phyloP scores from a whole-genome alignment of 306 rosid genomes.

The Casuarina cunninghamiana region DNA sequence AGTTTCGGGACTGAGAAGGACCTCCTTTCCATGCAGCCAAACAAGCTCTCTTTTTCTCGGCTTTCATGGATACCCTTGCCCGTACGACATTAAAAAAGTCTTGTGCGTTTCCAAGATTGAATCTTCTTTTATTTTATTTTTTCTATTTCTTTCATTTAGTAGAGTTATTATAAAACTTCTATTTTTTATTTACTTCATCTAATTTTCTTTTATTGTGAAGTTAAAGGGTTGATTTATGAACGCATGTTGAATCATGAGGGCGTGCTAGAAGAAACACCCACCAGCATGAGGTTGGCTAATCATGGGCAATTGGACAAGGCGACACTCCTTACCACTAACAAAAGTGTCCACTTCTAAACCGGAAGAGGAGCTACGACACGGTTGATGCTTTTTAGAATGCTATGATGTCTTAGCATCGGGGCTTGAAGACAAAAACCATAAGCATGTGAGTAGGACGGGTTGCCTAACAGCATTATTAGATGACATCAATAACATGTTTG shows the following conservation, averaged over 20 bases:
- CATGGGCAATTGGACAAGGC: neutral
- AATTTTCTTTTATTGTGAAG: neutral
- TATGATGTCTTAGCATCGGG: neutral
- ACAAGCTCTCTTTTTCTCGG: neutral
- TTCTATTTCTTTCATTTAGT: too few relatives aligned
- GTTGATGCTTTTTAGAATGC: neutral
- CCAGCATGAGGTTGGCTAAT: neutral
- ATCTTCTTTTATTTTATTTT: too few relatives aligned
- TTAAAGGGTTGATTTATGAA: neutral
- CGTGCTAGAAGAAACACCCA: constrained; percentile 16
- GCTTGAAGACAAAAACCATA: too few relatives aligned
- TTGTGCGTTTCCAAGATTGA: too few relatives aligned
- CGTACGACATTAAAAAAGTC: constrained; percentile 5
- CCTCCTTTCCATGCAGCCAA: too few relatives aligned
- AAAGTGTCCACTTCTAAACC: neutral
- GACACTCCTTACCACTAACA: neutral
- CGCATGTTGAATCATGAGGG: constrained; percentile 17
- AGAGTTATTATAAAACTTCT: too few relatives aligned
- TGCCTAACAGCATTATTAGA: too few relatives aligned
- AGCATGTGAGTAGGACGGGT: too few relatives aligned
- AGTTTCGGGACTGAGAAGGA: neutral
- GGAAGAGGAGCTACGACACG: too few relatives aligned
- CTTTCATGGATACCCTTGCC: constrained; percentile 1
- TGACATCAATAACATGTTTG: too few relatives aligned
- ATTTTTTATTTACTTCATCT: neutral